Base-by-base conservation (phyloP, 352 stramenopile genomes). In the Aphanomyces stellatus region DNA sequence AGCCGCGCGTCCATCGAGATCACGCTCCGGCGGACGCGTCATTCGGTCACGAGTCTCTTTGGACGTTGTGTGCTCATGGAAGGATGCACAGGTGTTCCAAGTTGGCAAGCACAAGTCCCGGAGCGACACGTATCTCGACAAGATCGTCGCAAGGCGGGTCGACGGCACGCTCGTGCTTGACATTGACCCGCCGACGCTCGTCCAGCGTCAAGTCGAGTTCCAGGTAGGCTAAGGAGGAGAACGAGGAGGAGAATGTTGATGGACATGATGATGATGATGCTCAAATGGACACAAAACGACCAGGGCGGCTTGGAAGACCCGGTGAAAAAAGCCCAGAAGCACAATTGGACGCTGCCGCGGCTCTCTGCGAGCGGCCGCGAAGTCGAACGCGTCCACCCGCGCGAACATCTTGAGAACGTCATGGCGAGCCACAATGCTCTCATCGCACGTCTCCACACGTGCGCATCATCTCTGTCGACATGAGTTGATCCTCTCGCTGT, bases 331-430 rank as follows among this genome's bases (percentile, higher is more conserved):
- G 57, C 57, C 1, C 57, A 65, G 30, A 24, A 30, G 8, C 33
- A 65, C 57, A 65, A 65, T 22, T 65, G 57, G 57, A 17, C 42
- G 17, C 35, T 65, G 25, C 57, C 57, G 17, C 57, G 57, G 25
- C 13, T 65, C 11, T 65, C 57, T 4, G 22, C 34, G 10, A 65
- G 57, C 17, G 57, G 57, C 25, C 57, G 57, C 22, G 57, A 65
- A 53, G 57, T 46, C 24, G 57, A 51, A 15, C 24, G 41, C 4
- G 57, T 65, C 11, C 15, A 22, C 6, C 28, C 41, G 13, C 34
- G 34, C 13, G 27, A 13, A 11, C 57, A 51, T 19, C n/a, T 65
- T 3, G 34, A 65, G 30, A 8, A 24, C 2, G 31, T 65, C 15
- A 15, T 65, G 24, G 57, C 51, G 4, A 41, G 34, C 15, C 24